Conservation (phyloP, 2,329 filamentous ascomycete species). For the Sclerotinia spermophila region DNA sequence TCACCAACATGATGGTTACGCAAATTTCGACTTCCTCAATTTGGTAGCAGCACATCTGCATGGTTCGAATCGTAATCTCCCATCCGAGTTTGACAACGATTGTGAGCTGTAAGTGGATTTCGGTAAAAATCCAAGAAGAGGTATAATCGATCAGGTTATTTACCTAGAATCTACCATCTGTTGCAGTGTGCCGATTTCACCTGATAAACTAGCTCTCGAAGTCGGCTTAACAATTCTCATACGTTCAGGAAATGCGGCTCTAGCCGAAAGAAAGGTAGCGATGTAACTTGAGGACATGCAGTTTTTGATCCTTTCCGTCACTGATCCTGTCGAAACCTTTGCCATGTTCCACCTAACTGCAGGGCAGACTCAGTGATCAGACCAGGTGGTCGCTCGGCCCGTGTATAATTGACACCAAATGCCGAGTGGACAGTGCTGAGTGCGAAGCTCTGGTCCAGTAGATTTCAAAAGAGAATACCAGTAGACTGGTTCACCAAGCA, state of each 20-base stretch:
- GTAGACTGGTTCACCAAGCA: neutral
- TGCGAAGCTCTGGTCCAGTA: neutral
- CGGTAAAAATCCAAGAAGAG: too few relatives aligned
- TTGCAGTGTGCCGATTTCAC: neutral
- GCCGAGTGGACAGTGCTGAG: neutral
- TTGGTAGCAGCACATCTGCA: neutral
- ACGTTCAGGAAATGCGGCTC: neutral
- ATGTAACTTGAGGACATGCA: neutral
- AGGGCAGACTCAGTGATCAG: neutral
- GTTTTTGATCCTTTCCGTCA: neutral
- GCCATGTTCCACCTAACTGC: neutral
- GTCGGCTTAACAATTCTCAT: neutral
- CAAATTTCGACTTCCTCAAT: neutral
- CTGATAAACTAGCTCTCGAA: neutral
- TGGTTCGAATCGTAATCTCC: neutral
- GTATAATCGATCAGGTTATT: neutral
- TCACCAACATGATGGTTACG: neutral
- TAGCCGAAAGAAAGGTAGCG: neutral
- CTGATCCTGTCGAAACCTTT: neutral
- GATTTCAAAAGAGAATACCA: neutral
- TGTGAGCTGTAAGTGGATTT: neutral
- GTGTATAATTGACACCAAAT: neutral
- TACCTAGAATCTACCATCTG: neutral
- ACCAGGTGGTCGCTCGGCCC: conserved; percentile 9
- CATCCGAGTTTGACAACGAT: neutral